These are phyloP conservation scores for Jaapia argillacea DNA, from an alignment of 768 basidiomycete genomes.

Conservation along the genomic window DNA sequence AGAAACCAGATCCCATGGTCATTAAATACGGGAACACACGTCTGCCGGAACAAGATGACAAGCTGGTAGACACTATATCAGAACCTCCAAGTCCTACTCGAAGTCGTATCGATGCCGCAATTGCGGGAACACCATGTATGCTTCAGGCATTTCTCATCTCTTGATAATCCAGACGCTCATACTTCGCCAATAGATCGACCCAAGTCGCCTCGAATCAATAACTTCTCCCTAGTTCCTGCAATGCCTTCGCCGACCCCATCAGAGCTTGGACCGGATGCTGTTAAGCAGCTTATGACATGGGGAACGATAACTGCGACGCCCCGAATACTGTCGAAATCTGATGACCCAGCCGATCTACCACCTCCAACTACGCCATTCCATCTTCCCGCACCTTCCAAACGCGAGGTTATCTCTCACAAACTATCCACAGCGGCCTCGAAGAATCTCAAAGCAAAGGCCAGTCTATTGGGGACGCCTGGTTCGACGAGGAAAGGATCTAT, in stretches of 20 bases:
- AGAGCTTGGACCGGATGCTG: conserved; percentile 67
- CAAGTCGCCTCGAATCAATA: conserved; percentile 39
- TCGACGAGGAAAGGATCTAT: conserved; percentile 40
- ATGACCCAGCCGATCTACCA: conserved; percentile 38
- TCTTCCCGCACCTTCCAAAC: conserved; percentile 62
- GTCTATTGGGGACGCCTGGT: conserved; percentile 32
- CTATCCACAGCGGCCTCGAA: conserved; percentile 77
- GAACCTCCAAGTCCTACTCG: conserved; percentile 83
- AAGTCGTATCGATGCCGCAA: conserved; percentile 87
- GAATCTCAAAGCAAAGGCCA: conserved; percentile 71
- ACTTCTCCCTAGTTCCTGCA: conserved; percentile 72
- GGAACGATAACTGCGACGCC: conserved; percentile 91
- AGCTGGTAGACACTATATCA: conserved; percentile 31
- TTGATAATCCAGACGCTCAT: conserved; percentile 1
- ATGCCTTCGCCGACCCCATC: conserved; percentile 83
- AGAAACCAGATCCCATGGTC: conserved; percentile 39
- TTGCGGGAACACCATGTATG: conserved; percentile 85
- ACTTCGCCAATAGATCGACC: conserved; percentile 53
- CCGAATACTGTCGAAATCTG: conserved; percentile 62
- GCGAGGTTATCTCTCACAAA: conserved; percentile 75
- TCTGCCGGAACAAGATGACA: conserved; percentile 60
- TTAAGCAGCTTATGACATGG: conserved; percentile 97
- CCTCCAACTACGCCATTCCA: conserved; percentile 62
- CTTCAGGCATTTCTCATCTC: conserved; percentile 8
- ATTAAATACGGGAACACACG: conserved; percentile 81